phyloP scores from a whole-genome alignment of 164 flowering plant genomes.

The Saururus chinensis region DNA sequence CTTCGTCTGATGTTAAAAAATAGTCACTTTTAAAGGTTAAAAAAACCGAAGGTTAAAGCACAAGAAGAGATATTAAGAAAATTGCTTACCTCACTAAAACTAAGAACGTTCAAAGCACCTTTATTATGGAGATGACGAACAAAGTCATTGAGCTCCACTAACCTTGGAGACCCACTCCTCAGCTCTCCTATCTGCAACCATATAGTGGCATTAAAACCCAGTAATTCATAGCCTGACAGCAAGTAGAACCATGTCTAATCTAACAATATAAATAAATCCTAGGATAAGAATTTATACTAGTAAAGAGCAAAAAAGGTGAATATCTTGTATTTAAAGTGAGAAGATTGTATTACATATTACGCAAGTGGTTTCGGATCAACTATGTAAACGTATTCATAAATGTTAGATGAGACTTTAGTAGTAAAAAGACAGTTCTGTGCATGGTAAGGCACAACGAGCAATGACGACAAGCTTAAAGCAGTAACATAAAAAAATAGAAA shows the following conservation, averaged over 20 bases:
- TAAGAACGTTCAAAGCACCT: constrained; percentile 77
- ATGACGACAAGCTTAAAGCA: neutral
- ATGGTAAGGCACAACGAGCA: neutral
- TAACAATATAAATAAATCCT: too few species aligned
- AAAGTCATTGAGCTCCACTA: constrained; percentile 78
- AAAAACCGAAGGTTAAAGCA: neutral
- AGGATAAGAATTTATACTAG: too few species aligned
- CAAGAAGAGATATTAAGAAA: neutral
- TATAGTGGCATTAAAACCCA: neutral
- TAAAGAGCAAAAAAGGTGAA: too few species aligned
- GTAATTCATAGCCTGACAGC: too few species aligned
- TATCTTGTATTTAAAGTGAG: too few species aligned
- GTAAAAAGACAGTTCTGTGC: neutral
- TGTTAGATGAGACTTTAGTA: too few species aligned
- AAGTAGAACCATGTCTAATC: too few species aligned
- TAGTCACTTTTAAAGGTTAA: neutral
- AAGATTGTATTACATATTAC: too few species aligned
- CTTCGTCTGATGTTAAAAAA: constrained; percentile 50
- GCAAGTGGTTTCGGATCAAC: too few species aligned
- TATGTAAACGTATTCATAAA: too few species aligned
- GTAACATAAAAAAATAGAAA: neutral
- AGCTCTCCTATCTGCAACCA: constrained; percentile 69
- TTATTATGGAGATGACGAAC: constrained; percentile 70
- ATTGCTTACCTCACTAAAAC: constrained; percentile 82
- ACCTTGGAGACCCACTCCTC: constrained; percentile 85